Base-by-base conservation (phyloP, 305 asterid species). In the Fraxinus xanthoxyloides region DNA sequence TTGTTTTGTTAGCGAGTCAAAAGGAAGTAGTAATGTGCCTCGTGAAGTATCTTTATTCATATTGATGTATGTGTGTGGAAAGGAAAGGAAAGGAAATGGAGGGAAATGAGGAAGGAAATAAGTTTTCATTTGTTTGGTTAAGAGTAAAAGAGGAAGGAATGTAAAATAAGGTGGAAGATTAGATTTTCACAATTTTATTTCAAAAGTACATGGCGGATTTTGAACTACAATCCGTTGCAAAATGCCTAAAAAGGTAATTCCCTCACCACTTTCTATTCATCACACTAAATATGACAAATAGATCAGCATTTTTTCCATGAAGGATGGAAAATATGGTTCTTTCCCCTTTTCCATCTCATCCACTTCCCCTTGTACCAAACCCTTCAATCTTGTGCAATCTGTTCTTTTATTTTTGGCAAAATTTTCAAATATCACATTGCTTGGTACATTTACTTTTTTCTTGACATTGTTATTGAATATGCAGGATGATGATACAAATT, bases 401-500 rank as follows among this genome's bases (percentile, higher is more conserved):
- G 24, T 13, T 69, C 34, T 30, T 70, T 17, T 30, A 15, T 31
- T 70, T 46, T n/a, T 12, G 72, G 35, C 56, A 59, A 77, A 21
- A 24, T 9, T 19, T 4, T 31, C 75, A 15, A 70, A 4, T 70
- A 69, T 30, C 75, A 69, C 40, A 72, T 79, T 43, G 4, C 69
- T 17, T 38, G 31, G 31, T 67, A 69, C 13, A 32, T 72, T 10
- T 81, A 69, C 54, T 12, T 76, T 13, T 63, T 72, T 48, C 72
- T 28, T 17, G 30, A 79, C 38, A 36, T 65, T 75, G 59, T 54
- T 5, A 24, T 8, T 35, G 56, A 28, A 19, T 48, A 19, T 72
- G 83, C 93, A 95, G 99, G 99, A 95, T 35, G 99, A 95, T 48
- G 99, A 94, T 77, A 91, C 98, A 51, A 95, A 95, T 81, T 93